Evolutionary conservation across 495 filamentous ascomycete genomes (phyloP).

Genomic region (Chaetomium fimeti): DNA sequence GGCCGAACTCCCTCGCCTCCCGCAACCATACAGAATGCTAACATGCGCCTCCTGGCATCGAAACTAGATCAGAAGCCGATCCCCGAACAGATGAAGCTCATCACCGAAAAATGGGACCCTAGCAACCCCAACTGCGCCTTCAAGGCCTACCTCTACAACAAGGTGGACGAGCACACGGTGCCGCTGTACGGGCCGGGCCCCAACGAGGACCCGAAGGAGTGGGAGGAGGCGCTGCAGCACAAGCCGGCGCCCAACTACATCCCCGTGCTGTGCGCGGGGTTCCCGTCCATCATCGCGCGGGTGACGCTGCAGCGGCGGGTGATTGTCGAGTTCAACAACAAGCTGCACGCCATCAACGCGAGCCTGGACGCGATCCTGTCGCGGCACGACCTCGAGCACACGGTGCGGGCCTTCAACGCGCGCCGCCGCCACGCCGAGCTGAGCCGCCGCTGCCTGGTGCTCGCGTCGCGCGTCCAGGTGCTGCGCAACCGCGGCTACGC

Average conservation of each 20-base stretch:
- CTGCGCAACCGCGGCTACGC: constrained; percentile 89
- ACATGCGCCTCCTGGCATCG: constrained; percentile 9
- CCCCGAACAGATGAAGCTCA: constrained; percentile 74
- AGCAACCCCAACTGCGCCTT: constrained; percentile 69
- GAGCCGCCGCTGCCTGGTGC: constrained; percentile 73
- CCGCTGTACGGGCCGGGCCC: constrained; percentile 78
- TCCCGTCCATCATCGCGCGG: constrained; percentile 65
- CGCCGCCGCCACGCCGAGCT: constrained; percentile 76
- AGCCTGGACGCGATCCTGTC: constrained; percentile 74
- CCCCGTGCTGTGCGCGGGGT: constrained; percentile 61
- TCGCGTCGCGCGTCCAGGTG: constrained; percentile 90
- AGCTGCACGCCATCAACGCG: constrained; percentile 90
- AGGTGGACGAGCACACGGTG: constrained; percentile 71
- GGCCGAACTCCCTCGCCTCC: background rate
- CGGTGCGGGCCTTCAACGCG: constrained; percentile 75
- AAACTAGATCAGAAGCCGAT: constrained; percentile 70
- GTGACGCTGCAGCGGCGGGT: constrained; percentile 73
- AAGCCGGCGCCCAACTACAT: constrained; percentile 77
- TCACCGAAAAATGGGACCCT: constrained; percentile 83
- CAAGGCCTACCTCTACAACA: constrained; percentile 92
- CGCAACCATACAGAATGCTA: constrained; percentile 17
- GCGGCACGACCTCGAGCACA: constrained; percentile 77
- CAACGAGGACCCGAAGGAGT: constrained; percentile 76
- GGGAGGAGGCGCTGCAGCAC: constrained; percentile 87
- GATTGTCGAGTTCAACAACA: constrained; percentile 67